Evolutionary conservation across 768 basidiomycete species (phyloP), one percentile per base, ranked within the genome.

Genomic region (Phaeolepiota aurea): DNA sequence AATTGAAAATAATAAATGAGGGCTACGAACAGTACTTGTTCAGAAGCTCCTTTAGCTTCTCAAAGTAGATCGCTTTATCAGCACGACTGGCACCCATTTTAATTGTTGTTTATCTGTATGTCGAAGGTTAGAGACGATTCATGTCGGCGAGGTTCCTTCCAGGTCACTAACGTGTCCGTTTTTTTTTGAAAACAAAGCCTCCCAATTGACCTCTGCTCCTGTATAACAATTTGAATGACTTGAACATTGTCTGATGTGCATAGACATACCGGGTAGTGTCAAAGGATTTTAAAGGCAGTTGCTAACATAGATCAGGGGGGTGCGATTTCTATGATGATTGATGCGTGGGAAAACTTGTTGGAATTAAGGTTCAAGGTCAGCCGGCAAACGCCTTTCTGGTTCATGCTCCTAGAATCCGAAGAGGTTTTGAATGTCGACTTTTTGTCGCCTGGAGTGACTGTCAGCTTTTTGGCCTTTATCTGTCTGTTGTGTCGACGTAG

Each of bases 261-360:
- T 22, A 14, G 32, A 64, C 71, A 31, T 58, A 82, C 85, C 83
- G 70, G 64, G 54, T 64, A 57, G 86, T 87, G 85, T 71, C 87
- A 89, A 88, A 69, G 87, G 87, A 88, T 89, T 74, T 89, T 90
- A 80, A 90, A 90, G 87, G 86, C 85, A 69, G 62, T 62, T 35
- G 33, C 9, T 65, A 56, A 61, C 52, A 54, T 54, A 51, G 47
- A 53, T 44, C 41, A 47, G 48, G 44, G 50, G 44, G 47, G 41
- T 20, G 30, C 9, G 37, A 41, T 13, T 39, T 33, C n/a, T n/a
- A n/a, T n/a, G n/a, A 31, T 58, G 5, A 7, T 39, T 38, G 53
- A 54, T 62, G 57, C 65, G 44, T 68, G 68, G 66, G 60, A 64
- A 57, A 23, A 11, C 20, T 5, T 28, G 62, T 63, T 57, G 43